These are phyloP conservation scores for Nicotiana noctiflora DNA, from an alignment of 257 asterid genomes.

Conservation along the genomic window DNA sequence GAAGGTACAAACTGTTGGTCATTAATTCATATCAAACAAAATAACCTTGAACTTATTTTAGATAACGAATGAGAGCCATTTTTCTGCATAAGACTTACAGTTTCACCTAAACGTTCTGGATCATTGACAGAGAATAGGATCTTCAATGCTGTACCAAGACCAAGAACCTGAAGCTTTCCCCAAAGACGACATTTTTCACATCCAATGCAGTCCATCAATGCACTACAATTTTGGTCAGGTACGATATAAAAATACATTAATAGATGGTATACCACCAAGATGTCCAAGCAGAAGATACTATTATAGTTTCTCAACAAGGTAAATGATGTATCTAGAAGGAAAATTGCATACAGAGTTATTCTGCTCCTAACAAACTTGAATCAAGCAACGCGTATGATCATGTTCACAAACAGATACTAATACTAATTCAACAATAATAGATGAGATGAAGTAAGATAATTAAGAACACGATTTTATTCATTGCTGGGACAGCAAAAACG, in stretches of 20 bases:
- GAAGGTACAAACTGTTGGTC: neutral
- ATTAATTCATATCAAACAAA: neutral
- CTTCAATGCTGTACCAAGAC: conserved; percentile 58
- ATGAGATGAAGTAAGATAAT: neutral
- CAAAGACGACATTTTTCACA: conserved; percentile 68
- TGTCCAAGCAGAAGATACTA: neutral
- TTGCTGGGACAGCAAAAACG: neutral
- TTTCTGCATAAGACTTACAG: conserved; percentile 24
- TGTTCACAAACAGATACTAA: neutral
- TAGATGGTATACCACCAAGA: neutral
- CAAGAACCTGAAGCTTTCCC: conserved; percentile 68
- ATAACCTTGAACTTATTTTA: neutral
- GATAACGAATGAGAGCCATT: neutral
- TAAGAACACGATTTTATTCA: neutral
- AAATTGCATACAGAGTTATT: neutral
- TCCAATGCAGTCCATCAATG: conserved; percentile 62
- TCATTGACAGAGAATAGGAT: conserved; percentile 39
- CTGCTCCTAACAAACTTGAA: neutral
- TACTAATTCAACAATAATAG: neutral
- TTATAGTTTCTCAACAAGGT: neutral
- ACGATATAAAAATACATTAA: neutral
- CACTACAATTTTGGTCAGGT: conserved; percentile 27
- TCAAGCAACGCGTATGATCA: neutral
- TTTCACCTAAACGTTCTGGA: conserved; percentile 20
- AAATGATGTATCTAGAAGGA: neutral